Percentiles rank a stretch among this genome's conserved stretches.
These are phyloP conservation scores for Linum trigynum DNA, from an alignment of 345 rosid genomes.

Conservation along the genomic window DNA sequence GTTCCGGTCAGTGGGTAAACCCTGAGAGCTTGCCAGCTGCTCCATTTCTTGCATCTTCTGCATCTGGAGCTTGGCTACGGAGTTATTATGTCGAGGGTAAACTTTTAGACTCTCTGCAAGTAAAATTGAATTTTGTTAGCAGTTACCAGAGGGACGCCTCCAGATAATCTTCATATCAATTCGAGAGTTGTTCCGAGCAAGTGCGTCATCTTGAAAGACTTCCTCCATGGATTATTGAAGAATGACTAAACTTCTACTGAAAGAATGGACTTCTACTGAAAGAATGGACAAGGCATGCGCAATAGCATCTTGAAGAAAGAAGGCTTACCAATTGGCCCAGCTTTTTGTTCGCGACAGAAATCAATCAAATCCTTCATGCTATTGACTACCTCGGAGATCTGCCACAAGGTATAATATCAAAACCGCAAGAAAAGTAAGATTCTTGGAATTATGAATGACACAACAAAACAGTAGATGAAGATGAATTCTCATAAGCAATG, in stretches of 20 bases:
- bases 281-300: too few species aligned
- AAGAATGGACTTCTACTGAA: too few species aligned
- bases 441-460: too few species aligned
- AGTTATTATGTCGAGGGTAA: conserved; percentile 46
- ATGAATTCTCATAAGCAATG: background rate
- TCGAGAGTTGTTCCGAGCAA: background rate
- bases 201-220: background rate
- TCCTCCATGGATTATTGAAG: background rate
- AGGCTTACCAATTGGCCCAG: conserved; percentile 72
- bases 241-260: too few species aligned
- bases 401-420: conserved; percentile 13
- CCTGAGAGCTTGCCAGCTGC: conserved; percentile 64
- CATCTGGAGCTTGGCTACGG: conserved; percentile 56
- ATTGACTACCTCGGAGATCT: conserved; percentile 93
- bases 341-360: conserved; percentile 64
- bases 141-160: too few species aligned
- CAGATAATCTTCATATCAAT: too few species aligned
- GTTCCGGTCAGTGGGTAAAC: conserved; percentile 71
- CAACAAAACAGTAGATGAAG: background rate
- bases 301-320: background rate
- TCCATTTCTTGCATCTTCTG: conserved; percentile 82
- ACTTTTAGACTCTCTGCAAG: conserved; percentile 82
- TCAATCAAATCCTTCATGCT: conserved; percentile 95
- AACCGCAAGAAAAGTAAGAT: too few species aligned
- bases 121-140: background rate